These are phyloP conservation scores for Phialocephala sp. DNA, from an alignment of 2,329 filamentous ascomycete genomes.

Conservation along the genomic window DNA sequence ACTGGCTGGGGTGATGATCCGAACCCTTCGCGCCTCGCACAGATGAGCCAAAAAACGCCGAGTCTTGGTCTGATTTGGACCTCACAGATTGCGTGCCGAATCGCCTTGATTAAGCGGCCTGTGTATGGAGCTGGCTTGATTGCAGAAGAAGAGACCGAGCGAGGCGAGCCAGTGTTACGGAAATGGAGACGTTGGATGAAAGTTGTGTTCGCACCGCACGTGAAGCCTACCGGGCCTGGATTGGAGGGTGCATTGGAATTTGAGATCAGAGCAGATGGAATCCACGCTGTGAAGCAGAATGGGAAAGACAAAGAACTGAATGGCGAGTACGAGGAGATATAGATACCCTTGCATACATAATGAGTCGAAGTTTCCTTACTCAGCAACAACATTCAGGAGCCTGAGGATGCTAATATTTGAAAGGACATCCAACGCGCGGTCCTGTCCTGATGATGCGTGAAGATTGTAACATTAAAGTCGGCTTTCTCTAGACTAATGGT, in stretches of 20 bases:
- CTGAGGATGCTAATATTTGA: neutral
- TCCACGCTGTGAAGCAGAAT: constrained; percentile 45
- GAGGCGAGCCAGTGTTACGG: constrained; percentile 54
- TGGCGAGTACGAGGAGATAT: constrained; percentile 13
- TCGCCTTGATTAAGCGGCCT: constrained; percentile 79
- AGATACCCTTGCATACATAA: neutral
- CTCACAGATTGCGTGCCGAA: constrained; percentile 82
- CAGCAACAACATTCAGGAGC: too few relatives aligned
- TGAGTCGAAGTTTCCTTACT: neutral
- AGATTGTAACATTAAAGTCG: too few relatives aligned
- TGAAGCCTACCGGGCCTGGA: constrained; percentile 56
- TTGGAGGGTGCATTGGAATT: constrained; percentile 67
- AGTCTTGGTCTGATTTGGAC: constrained; percentile 89
- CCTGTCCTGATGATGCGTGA: too few relatives aligned
- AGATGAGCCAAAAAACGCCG: constrained; percentile 74
- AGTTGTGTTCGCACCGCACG: constrained; percentile 87
- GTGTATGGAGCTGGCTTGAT: constrained; percentile 49
- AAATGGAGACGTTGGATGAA: constrained; percentile 81
- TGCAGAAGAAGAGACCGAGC: constrained; percentile 46
- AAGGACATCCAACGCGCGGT: neutral
- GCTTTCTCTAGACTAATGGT: too few relatives aligned
- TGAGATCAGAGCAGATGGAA: constrained; percentile 73
- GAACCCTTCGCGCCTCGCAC: constrained; percentile 40
- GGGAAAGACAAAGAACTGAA: constrained; percentile 22
- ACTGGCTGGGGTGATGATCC: constrained; percentile 88